Base-by-base conservation (phyloP, 176 grass and related monocot species). In the Areca catechu region DNA sequence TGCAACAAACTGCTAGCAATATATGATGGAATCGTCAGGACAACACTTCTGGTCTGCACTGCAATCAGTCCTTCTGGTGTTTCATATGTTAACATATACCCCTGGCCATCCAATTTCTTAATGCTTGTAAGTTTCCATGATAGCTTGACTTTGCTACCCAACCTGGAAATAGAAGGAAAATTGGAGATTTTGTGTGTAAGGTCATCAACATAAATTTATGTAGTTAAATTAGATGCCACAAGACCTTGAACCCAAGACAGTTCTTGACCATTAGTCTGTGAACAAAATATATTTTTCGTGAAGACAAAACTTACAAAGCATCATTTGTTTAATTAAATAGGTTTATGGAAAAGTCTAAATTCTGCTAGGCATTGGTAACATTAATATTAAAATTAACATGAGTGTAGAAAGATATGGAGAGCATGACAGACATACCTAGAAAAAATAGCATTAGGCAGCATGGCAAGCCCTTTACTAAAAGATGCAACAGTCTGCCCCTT, bases 401-500 rank as follows among this genome's bases (percentile, higher is more conserved):
- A 2, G 34, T 12, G 10, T 14, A 43, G 7, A 43, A 43, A 43
- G 7, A 12, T 43, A 43, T 43, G 34, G 34, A 43, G 12, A 43
- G 34, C 34, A 47, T 9, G 22, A 43, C 71, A 56, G 55, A 74
- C 30, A 58, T 71, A 98, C 94, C 79, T 89, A 43, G 94, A 92
- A 54, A 79, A 79, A 34, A 98, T 93, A 19, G 84, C 84, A 85
- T 89, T 79, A 24, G 94, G 94, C 50, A 98, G 81, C 84, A 85
- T 89, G 19, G 74, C 63, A 29, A 98, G 88, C 29, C 94, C 94
- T 67, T 93, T 98, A 69, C 73, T 79, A 69, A 93, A 98, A 57
- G 94, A 98, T 69, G 81, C 94, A 66, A 98, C 81, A n/a, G 88
- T 93, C 73, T 98, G 94, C 15, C 94, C 94, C 62, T 92, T 98